Percentiles rank a stretch among this genome's conserved stretches.
Conservation (phyloP, 805 yeast species). For the Scheffersomyces stipitis region DNA sequence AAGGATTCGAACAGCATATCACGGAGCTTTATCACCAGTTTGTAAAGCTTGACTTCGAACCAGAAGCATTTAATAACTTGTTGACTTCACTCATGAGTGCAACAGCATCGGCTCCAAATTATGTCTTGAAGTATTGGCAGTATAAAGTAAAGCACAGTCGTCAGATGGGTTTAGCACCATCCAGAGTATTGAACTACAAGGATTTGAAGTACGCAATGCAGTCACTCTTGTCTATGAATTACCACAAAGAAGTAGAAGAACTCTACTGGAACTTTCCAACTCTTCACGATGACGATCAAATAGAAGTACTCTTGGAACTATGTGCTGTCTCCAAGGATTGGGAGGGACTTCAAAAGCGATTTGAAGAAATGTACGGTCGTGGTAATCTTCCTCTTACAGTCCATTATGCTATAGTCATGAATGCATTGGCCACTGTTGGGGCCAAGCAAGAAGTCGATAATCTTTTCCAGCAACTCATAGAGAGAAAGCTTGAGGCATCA, state of each 20-base stretch:
- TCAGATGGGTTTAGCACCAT: neutral
- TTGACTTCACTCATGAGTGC: slow-evolving; percentile 17
- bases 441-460: slow-evolving; percentile 48
- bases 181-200: slow-evolving; percentile 5
- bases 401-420: slow-evolving; percentile 64
- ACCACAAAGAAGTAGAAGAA: slow-evolving; percentile 19
- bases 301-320: slow-evolving; percentile 47
- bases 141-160: slow-evolving; percentile 12
- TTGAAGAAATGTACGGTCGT: slow-evolving; percentile 55
- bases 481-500: slow-evolving; percentile 49
- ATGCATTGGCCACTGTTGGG: slow-evolving; percentile 53
- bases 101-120: slow-evolving; percentile 13
- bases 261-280: slow-evolving; percentile 36
- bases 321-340: slow-evolving; percentile 50
- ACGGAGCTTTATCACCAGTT: slow-evolving; percentile 6
- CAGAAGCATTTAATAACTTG: slow-evolving; percentile 11
- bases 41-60: neutral
- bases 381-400: slow-evolving; percentile 51
- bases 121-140: slow-evolving; percentile 20
- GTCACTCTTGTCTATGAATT: slow-evolving; percentile 21
- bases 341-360: slow-evolving; percentile 53
- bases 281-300: slow-evolving; percentile 48
- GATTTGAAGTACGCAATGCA: slow-evolving; percentile 35
- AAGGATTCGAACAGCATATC: slow-evolving; percentile 11
- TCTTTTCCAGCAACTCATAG: slow-evolving; percentile 48